phyloP scores from a whole-genome alignment of 805 yeast species.

The Yueomyces sp. region DNA sequence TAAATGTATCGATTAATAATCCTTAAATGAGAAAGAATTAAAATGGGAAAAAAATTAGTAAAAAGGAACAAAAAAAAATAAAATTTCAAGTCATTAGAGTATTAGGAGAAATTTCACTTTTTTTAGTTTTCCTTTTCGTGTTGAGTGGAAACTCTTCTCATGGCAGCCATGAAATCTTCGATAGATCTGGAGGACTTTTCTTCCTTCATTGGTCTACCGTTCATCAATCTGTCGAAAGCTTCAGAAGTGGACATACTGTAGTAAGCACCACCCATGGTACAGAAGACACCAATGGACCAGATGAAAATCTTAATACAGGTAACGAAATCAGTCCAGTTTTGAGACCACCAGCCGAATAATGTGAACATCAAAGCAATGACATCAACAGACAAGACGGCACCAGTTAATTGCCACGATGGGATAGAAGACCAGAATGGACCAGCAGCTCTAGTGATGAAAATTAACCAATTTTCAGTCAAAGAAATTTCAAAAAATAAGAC shows the following conservation, averaged over 20 bases:
- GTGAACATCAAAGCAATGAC: slow-evolving; percentile 84
- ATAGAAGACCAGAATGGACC: slow-evolving; percentile 97
- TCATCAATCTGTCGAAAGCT: slow-evolving; percentile 70
- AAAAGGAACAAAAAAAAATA: neutral
- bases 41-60: neutral
- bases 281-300: slow-evolving; percentile 94
- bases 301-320: slow-evolving; percentile 90
- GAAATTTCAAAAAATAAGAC: slow-evolving; percentile 88
- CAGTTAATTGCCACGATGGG: slow-evolving; percentile 94
- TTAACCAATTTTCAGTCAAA: slow-evolving; percentile 93
- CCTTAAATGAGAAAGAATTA: neutral
- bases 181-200: slow-evolving; percentile 47
- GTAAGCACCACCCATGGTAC: slow-evolving; percentile 92
- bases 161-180: slow-evolving; percentile 74
- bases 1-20: too few relatives aligned
- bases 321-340: slow-evolving; percentile 93
- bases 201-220: slow-evolving; percentile 60
- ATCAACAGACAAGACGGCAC: slow-evolving; percentile 87
- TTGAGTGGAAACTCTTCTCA: slow-evolving; percentile 84
- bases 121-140: slow-evolving; percentile 68
- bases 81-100: neutral
- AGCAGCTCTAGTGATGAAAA: slow-evolving; percentile 90
- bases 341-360: slow-evolving; percentile 95
- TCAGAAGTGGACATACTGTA: slow-evolving; percentile 78
- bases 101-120: neutral